Base-by-base conservation (phyloP, 2,329 filamentous ascomycete species). In the Trichoderma aggressivum region DNA sequence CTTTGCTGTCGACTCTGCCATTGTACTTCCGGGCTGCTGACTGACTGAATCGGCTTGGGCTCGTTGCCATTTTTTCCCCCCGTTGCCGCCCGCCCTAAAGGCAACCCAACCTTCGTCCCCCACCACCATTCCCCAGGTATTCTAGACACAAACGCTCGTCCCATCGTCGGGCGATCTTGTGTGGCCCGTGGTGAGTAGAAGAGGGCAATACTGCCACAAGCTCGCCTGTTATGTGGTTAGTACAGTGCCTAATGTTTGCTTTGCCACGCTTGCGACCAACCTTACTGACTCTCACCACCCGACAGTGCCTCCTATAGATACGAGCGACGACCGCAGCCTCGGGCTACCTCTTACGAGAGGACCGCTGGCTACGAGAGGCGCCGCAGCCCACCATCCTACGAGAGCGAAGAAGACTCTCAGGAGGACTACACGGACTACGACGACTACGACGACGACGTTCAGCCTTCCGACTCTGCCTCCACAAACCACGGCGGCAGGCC, bases 381-480 rank as follows among this genome's bases (percentile, higher is more conserved):
- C 70, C 76, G 77, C 72, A 78, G 76, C 69, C 77, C 77, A 72
- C 77, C 77, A 63, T 75, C 80, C 65, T 80, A 81, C 74, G 80
- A 81, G 72, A 83, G 80, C 70, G 83, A 82, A 62, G 75, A 71
- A 66, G 82, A 82, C 66, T 82, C 81, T 43, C 78, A 76, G 21
- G 78, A 76, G 21, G 71, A 75, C 3, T 73, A 72, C 55, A 76
- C 80, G 43, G 72, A 73, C 68, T 74, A 78, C 62, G 75, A 78
- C 74, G 78, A 83, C 18, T 80, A 83, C 62, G 81, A 85, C 77
- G 86, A 85, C 77, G 86, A 87, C 43, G 76, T 89, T 73, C 85
- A 87, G 3, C 88, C 88, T 16, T 86, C 84, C 39, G 88, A 90
- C 76, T 90, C 88, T 8, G 88, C 88, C 21, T 90, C 88, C 50